Conservation (phyloP, 192 early-diverging fungal genomes). For the Radiomyces spectabilis region DNA sequence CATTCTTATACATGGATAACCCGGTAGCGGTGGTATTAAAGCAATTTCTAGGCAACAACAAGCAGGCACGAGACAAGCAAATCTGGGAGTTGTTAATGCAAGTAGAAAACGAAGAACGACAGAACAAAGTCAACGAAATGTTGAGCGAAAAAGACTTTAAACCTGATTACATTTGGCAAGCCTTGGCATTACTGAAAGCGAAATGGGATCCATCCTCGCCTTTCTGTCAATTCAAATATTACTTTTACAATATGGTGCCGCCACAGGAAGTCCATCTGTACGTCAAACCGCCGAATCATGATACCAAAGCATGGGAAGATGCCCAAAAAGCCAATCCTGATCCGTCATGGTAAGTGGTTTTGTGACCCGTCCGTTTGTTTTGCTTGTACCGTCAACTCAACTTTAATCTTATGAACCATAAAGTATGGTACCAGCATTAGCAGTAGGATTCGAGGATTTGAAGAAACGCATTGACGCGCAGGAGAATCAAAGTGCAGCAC, state of each 20-base stretch:
- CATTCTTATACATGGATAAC: no score
- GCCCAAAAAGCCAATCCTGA: slow-evolving; percentile 87
- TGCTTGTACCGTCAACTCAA: no score
- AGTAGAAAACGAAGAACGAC: slow-evolving; percentile 32
- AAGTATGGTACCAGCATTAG: slow-evolving; percentile 87
- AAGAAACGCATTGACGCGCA: slow-evolving; percentile 80
- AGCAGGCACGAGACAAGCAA: slow-evolving; percentile 17
- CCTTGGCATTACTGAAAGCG: slow-evolving; percentile 59
- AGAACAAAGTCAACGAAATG: slow-evolving; percentile 21
- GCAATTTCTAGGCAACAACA: no score
- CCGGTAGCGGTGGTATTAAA: no score
- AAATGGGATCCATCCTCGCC: slow-evolving; percentile 75
- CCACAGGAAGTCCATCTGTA: slow-evolving; percentile 75
- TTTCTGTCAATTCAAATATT: slow-evolving; percentile 81
- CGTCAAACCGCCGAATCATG: slow-evolving; percentile 60
- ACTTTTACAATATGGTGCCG: slow-evolving; percentile 94
- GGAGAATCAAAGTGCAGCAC: slow-evolving; percentile 56
- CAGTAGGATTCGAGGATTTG: slow-evolving; percentile 84
- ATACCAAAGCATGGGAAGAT: slow-evolving; percentile 68
- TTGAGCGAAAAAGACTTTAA: slow-evolving; percentile 16
- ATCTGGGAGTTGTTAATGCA: slow-evolving; percentile 15
- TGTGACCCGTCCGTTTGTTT: background rate
- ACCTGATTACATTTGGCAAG: slow-evolving; percentile 48
- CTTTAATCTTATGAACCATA: background rate
- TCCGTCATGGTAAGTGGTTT: slow-evolving; percentile 61